phyloP scores from a whole-genome alignment of 1,284 basidiomycete genomes.

The Microbotryum saponariae region DNA sequence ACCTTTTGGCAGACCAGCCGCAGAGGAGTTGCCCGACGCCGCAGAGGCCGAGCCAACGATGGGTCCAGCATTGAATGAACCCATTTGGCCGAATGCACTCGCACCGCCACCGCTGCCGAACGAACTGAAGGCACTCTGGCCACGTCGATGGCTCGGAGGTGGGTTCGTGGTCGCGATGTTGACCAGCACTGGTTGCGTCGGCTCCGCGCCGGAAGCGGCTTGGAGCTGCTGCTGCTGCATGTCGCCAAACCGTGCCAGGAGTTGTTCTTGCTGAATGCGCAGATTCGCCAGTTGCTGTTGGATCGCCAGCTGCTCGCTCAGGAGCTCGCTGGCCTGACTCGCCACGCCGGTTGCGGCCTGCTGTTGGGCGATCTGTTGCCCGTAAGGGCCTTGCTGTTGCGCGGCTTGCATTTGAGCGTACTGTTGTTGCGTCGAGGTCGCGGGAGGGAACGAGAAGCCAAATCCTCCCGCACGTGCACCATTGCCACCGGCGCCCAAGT shows the following conservation, averaged over 20 bases:
- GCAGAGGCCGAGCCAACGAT: no score
- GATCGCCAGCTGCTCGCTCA: constrained; percentile 43
- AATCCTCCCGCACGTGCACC: background rate
- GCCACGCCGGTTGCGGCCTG: constrained; percentile 2
- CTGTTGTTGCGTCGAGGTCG: background rate
- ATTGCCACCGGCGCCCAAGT: background rate
- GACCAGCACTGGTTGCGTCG: constrained; percentile 38
- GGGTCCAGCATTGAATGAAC: no score
- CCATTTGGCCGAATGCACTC: background rate
- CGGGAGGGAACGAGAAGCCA: constrained; percentile 1
- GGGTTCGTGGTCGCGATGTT: no score
- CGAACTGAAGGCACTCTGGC: constrained; percentile 43
- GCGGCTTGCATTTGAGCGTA: constrained; percentile 19
- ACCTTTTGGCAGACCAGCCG: constrained; percentile 48
- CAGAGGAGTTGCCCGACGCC: background rate
- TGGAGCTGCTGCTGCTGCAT: constrained; percentile 28
- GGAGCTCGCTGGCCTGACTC: constrained; percentile 21
- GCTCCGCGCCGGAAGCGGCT: background rate
- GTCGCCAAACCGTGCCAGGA: constrained; percentile 41
- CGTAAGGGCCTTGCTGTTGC: background rate
- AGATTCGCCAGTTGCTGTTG: constrained; percentile 45
- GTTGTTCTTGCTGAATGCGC: constrained; percentile 43
- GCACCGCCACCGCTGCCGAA: constrained; percentile 16
- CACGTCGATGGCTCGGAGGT: no score
- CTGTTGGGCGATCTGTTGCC: background rate